Evolutionary conservation across 2,329 filamentous ascomycete genomes (phyloP).

Genomic region (Plectosphaerella cucumerina): DNA sequence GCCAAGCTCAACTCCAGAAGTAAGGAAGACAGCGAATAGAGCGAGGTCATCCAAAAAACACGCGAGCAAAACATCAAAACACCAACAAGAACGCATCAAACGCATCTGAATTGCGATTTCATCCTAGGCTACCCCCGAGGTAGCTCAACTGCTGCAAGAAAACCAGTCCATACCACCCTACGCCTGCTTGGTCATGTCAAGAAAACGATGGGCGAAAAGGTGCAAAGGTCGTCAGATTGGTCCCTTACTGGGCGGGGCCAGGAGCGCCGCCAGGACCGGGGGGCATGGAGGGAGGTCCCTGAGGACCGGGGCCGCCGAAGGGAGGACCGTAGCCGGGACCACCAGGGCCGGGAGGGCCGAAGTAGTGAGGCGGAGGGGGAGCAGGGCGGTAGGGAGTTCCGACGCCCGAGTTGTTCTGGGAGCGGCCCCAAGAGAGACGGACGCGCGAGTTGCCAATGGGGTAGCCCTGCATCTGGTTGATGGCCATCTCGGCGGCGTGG

Average conservation of each 20-base stretch:
- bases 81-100: neutral
- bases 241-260: slow-evolving; percentile 28
- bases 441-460: slow-evolving; percentile 98
- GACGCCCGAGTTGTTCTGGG: slow-evolving; percentile 98
- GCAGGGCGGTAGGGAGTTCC: slow-evolving; percentile 96
- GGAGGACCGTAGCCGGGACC: slow-evolving; percentile 39
- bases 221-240: neutral
- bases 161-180: neutral
- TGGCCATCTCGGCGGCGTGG: slow-evolving; percentile 98
- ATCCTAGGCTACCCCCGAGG: neutral
- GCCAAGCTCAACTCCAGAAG: no score
- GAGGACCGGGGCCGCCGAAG: slow-evolving; percentile 36
- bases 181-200: neutral
- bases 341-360: slow-evolving; percentile 40
- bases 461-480: slow-evolving; percentile 99
- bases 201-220: neutral
- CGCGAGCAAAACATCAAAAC: neutral
- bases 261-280: slow-evolving; percentile 29
- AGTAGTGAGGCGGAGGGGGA: slow-evolving; percentile 59
- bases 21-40: no score
- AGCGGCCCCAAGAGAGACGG: slow-evolving; percentile 93
- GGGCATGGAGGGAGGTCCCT: slow-evolving; percentile 30
- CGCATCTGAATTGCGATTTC: neutral
- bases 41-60: no score
- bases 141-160: neutral